phyloP scores from a whole-genome alignment of 2,329 filamentous ascomycete species.

The Clarireedia sp. region DNA sequence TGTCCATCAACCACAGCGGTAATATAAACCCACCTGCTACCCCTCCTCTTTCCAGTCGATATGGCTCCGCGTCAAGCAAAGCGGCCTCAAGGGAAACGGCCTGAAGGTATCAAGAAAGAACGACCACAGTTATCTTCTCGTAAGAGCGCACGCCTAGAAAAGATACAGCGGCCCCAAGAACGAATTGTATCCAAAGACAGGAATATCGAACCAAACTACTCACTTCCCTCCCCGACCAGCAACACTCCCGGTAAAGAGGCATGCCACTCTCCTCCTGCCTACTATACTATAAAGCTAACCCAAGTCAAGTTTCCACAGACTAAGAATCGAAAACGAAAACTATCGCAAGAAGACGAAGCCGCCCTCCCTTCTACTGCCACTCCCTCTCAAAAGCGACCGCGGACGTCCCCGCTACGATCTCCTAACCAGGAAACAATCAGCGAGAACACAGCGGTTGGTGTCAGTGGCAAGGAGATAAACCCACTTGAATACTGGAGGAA shows the following conservation, averaged over 20 bases:
- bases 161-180: not conserved
- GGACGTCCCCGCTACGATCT: not conserved
- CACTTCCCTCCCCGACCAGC: conserved; percentile 17
- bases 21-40: too few relatives aligned
- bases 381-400: conserved; percentile 17
- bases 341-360: conserved; percentile 1
- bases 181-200: not conserved
- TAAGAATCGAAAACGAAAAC: conserved; percentile 6
- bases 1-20: too few relatives aligned
- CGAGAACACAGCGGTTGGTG: not conserved
- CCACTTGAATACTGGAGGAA: too few relatives aligned
- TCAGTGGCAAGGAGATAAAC: not conserved
- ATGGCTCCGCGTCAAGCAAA: too few relatives aligned
- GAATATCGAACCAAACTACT: conserved; percentile 13
- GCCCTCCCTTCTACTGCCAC: not conserved
- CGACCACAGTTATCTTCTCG: too few relatives aligned
- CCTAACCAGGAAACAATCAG: not conserved
- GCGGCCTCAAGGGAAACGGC: too few relatives aligned
- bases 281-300: conserved; percentile 19
- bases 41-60: too few relatives aligned
- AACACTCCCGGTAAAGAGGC: conserved; percentile 16
- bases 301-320: conserved; percentile 15
- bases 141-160: too few relatives aligned
- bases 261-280: conserved; percentile 12
- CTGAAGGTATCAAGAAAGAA: too few relatives aligned